Conservation (phyloP, 176 grass and related monocot species). For the Puya raimondii region DNA sequence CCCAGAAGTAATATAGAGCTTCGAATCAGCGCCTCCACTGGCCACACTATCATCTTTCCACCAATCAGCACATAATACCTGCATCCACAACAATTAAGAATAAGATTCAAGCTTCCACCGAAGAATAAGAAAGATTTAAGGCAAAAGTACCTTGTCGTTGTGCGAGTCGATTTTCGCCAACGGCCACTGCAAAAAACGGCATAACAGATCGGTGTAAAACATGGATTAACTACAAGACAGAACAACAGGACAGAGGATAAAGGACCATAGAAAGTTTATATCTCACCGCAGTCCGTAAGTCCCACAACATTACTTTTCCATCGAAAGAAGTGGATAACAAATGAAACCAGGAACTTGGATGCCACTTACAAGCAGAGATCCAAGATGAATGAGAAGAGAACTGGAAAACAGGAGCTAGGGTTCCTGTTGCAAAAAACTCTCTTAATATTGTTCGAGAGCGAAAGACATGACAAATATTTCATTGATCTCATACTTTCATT, state of each 20-base stretch:
- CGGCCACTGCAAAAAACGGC: conserved; percentile 54
- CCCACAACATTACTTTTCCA: conserved; percentile 99
- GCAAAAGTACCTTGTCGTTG: conserved; percentile 53
- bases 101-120: background rate
- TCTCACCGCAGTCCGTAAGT: conserved; percentile 87
- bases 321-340: conserved; percentile 88
- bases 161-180: conserved; percentile 70
- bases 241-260: conserved; percentile 2
- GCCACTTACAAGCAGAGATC: conserved; percentile 87
- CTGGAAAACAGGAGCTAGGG: conserved; percentile 79
- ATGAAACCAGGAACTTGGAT: conserved; percentile 81
- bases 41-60: conserved; percentile 72
- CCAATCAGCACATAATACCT: conserved; percentile 87
- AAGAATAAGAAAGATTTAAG: background rate
- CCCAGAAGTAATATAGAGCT: conserved; percentile 62
- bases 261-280: conserved; percentile 14
- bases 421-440: conserved; percentile 42
- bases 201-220: background rate
- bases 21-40: conserved; percentile 96
- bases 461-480: background rate
- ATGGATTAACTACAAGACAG: background rate
- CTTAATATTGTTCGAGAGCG: background rate
- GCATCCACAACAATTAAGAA: conserved; percentile 7
- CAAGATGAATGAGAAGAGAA: conserved; percentile 89
- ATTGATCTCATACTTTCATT: background rate